Evolutionary conservation across 2,329 filamentous ascomycete species (phyloP), one percentile per base, ranked within the genome.

Genomic region (Beauveria australis): DNA sequence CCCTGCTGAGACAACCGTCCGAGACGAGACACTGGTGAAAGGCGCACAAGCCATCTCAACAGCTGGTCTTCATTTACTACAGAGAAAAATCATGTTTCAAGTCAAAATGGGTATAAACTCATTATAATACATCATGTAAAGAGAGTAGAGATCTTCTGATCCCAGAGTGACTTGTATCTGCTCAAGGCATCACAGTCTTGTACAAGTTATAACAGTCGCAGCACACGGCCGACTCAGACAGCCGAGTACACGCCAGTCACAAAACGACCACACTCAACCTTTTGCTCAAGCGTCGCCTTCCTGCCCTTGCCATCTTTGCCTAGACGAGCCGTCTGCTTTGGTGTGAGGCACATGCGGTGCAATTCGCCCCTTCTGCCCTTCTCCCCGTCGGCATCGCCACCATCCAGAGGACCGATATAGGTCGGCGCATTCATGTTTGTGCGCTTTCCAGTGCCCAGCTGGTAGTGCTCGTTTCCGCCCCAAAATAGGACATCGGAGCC

Each of bases 391-490:
- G 79, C 81, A 53, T 70, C 66, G 14, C 81, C 81, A 14, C 79
- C 75, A 63, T 96, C 91, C 47, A 93, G 73, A 16, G 91, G 88
- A 37, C 85, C 84, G 58, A 97, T 91, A 70, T 96, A 93, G 1
- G 81, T 80, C 1, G 94, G 94, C 14, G 81, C 80, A 57, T 84
- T 83, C 10, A 89, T 70, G 69, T 97, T 97, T 68, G 85, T 94
- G 63, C 93, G 79, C 78, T 89, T 95, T 30, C 94, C 92, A 0
- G 89, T 97, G 14, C 94, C 94, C 28, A 99, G 83, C 75, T 99
- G 94, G 73, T 89, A 97, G 71, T 88, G 84, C 76, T 97, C 92
- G 69, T 97, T 99, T 58, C 91, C 91, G 63, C 94, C 94, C 91
- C 92, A 99, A 79, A 91, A 95, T 1, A 97, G 73, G 33, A 92